A percentile compares a stretch with the other conserved stretches of the same genome.
phyloP scores from a whole-genome alignment of 208 protist genomes.

The Trypanosoma platydactyli region DNA sequence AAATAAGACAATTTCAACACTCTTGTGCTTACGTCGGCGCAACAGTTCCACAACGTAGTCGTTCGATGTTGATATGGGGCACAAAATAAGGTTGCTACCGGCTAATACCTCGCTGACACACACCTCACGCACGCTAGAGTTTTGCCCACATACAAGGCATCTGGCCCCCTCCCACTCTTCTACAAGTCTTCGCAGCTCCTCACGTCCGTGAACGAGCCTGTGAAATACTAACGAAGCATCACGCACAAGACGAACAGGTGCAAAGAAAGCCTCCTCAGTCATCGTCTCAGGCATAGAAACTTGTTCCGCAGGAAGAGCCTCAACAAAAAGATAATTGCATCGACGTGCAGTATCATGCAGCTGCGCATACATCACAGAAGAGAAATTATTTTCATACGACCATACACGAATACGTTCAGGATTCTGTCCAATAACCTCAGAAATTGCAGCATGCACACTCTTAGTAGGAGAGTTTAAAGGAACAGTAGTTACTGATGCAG shows the following conservation, averaged over 20 bases:
- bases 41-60: slow-evolving; percentile 2
- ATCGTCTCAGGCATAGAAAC: not conserved
- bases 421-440: slow-evolving; percentile 31
- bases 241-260: slow-evolving; percentile 9
- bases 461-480: slow-evolving; percentile 16
- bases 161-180: not conserved
- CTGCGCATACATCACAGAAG: not conserved
- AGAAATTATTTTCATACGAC: not conserved
- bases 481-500: slow-evolving; percentile 28
- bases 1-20: slow-evolving; percentile 11
- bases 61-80: not conserved
- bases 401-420: slow-evolving; percentile 40
- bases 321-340: slow-evolving; percentile 13
- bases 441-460: slow-evolving; percentile 33
- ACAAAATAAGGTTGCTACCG: slow-evolving; percentile 17
- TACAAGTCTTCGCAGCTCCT: slow-evolving; percentile 8
- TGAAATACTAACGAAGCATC: slow-evolving; percentile 5
- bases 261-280: slow-evolving; percentile 17
- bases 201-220: slow-evolving; percentile 10
- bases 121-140: not conserved
- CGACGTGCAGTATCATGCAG: not conserved
- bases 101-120: not conserved
- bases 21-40: slow-evolving; percentile 6
- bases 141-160: not conserved
- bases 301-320: slow-evolving; percentile 8